Evolutionary conservation across 371 early-diverging fungal genomes (phyloP), one percentile per base, ranked within the genome.

Genomic region (Mortierella sp.): DNA sequence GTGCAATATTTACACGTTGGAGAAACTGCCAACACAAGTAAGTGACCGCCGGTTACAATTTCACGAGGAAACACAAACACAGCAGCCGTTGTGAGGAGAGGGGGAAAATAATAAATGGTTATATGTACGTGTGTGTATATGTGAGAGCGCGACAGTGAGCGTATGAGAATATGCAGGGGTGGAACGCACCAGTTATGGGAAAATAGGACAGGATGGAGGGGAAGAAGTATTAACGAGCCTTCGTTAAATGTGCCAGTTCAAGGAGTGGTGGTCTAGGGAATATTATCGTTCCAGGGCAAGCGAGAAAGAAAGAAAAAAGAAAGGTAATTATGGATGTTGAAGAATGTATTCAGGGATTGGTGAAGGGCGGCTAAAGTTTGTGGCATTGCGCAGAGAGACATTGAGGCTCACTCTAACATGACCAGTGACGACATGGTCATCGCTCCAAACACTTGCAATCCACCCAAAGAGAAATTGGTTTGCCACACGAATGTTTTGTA

Each of bases 121-220:
- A 7, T 24, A 24, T 22, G 15, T 22, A 10, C 41, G 62, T 9
- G 38, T 43, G 43, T 22, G 28, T 36, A 19, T n/a, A 33, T 28
- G 58, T 28, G 28, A 28, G 28, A 28, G 28, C 28, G 28, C 28
- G 28, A 28, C 1, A 28, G 28, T 28, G 28, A 28, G 41, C 16
- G 50, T 52, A 52, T 64, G 64, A 52, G 64, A 64, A 64, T 64
- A 64, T 64, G 64, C 64, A 64, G 64, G 64, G 52, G 24, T 52
- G 52, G 19, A 52, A 8, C 19, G n/a, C 45, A 13, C 45, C 16
- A 4, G 45, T 45, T 45, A 45, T 13, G 9, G 45, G 45, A 28
- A 45, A 45, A 16, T 45, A 45, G 3, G 45, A 45, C 16, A 52
- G n/a, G 19, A 21, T 13, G 21, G 19, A 52, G 8, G 52, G 8